Conservation (phyloP, 202 grass and related monocot genomes). For the Saccharum hybrid region DNA sequence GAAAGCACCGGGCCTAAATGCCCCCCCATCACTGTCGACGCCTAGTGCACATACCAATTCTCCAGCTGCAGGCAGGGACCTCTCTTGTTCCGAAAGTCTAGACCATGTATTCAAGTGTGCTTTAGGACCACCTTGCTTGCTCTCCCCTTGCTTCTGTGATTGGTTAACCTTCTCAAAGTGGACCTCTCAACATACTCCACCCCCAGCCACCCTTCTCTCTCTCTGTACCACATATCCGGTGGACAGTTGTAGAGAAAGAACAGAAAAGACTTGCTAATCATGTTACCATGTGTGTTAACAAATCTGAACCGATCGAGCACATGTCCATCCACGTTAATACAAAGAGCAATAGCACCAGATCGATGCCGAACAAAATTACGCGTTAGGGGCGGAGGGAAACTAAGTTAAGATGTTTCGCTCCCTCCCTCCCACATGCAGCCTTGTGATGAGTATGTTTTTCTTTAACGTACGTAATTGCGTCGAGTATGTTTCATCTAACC, state of each 20-base stretch:
- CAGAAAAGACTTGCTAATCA: slow-evolving; percentile 9
- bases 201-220: background rate
- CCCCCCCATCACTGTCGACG: slow-evolving; percentile 45
- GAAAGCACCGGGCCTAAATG: slow-evolving; percentile 53
- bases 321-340: slow-evolving; percentile 15
- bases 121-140: slow-evolving; percentile 28
- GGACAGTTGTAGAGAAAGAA: background rate
- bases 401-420: background rate
- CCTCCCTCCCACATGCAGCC: slow-evolving; percentile 33
- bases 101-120: slow-evolving; percentile 35
- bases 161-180: slow-evolving; percentile 35
- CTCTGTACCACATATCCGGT: slow-evolving; percentile 16
- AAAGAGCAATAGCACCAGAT: background rate
- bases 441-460: slow-evolving; percentile 47
- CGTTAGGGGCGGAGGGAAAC: background rate
- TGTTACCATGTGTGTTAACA: slow-evolving; percentile 16
- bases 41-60: slow-evolving; percentile 38
- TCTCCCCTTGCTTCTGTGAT: background rate
- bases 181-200: slow-evolving; percentile 24
- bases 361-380: slow-evolving; percentile 10
- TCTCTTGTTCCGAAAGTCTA: slow-evolving; percentile 20
- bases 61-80: background rate
- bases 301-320: slow-evolving; percentile 16
- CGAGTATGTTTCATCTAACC: slow-evolving; percentile 48
- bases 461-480: slow-evolving; percentile 31